Percentiles rank a stretch among this genome's conserved stretches.
Conservation (phyloP, 139 green algal species). For the Yamagishiella unicocca region DNA sequence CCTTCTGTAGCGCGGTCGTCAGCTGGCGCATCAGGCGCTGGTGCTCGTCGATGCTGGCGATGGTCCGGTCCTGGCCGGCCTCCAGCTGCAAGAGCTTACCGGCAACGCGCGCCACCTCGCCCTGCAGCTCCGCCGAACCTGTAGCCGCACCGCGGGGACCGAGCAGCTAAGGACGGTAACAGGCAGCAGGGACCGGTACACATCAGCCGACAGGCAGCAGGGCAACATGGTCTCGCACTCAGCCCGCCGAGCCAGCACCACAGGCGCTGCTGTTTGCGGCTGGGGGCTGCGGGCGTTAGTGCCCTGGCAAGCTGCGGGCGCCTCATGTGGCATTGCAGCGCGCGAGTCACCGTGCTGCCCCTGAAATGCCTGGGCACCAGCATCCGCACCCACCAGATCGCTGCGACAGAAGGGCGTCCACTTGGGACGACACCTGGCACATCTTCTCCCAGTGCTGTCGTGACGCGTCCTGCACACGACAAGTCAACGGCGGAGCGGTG, state of each 20-base stretch:
- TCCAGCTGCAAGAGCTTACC: slow-evolving; percentile 32
- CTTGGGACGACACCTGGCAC: slow-evolving; percentile 30
- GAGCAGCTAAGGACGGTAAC: too few species aligned
- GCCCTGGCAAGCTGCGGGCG: too few species aligned
- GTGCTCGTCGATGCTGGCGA: slow-evolving; percentile 25
- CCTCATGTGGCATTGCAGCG: too few species aligned
- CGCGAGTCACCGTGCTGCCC: too few species aligned
- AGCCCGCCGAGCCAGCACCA: too few species aligned
- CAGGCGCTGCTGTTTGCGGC: too few species aligned
- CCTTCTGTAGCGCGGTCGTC: slow-evolving; percentile 12
- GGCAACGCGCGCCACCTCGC: slow-evolving; percentile 9
- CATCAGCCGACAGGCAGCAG: too few species aligned
- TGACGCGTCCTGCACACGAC: slow-evolving; percentile 4
- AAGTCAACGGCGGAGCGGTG: background rate
- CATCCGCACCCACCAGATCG: background rate
- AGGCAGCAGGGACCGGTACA: too few species aligned
- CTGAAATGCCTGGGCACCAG: too few species aligned
- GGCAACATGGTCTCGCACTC: too few species aligned
- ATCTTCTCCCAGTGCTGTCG: slow-evolving; percentile 45
- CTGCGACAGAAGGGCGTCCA: slow-evolving; percentile 30
- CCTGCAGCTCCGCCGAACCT: slow-evolving; percentile 26
- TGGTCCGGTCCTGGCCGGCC: slow-evolving; percentile 1
- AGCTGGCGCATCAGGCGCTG: slow-evolving; percentile 35
- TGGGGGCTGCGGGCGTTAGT: too few species aligned
- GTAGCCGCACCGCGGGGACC: too few species aligned